Conservation (phyloP, 2,329 filamentous ascomycete species). For the Colletotrichum sp. region DNA sequence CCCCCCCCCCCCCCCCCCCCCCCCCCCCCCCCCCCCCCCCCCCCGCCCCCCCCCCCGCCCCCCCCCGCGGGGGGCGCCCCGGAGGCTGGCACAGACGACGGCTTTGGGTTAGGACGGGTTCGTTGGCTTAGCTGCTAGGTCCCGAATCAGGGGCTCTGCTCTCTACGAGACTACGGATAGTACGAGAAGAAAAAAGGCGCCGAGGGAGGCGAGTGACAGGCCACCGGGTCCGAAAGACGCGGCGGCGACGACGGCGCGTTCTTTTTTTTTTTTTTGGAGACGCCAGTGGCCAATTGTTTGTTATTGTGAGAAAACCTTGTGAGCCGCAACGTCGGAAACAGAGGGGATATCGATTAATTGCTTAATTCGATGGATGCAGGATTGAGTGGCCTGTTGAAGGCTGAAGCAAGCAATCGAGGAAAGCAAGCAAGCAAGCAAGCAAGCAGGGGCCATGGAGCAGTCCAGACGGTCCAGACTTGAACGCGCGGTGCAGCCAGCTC, state of each 20-base stretch:
- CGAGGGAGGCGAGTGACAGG: not conserved
- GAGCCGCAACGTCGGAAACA: not conserved
- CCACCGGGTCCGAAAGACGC: not conserved
- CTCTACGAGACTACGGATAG: not conserved
- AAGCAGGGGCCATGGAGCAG: constrained; percentile 5
- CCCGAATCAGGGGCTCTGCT: not conserved
- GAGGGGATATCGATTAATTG: not conserved
- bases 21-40: no score
- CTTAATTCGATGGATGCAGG: not conserved
- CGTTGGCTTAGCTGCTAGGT: not conserved
- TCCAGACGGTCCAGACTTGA: constrained; percentile 9
- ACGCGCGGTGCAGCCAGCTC: constrained; percentile 14
- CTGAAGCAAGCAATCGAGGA: no score
- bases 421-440: not conserved
- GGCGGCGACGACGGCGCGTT: not conserved
- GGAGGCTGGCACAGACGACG: not conserved
- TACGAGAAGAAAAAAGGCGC: not conserved
- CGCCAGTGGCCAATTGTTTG: not conserved
- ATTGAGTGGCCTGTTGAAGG: constrained; percentile 1
- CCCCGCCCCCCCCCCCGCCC: no score
- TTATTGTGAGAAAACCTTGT: not conserved
- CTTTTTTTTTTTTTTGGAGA: not conserved
- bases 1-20: no score
- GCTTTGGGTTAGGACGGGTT: not conserved
- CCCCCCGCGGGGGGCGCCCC: no score